Base-by-base conservation (phyloP, 2,329 filamentous ascomycete species). In the Ascochyta clinopodiicola region DNA sequence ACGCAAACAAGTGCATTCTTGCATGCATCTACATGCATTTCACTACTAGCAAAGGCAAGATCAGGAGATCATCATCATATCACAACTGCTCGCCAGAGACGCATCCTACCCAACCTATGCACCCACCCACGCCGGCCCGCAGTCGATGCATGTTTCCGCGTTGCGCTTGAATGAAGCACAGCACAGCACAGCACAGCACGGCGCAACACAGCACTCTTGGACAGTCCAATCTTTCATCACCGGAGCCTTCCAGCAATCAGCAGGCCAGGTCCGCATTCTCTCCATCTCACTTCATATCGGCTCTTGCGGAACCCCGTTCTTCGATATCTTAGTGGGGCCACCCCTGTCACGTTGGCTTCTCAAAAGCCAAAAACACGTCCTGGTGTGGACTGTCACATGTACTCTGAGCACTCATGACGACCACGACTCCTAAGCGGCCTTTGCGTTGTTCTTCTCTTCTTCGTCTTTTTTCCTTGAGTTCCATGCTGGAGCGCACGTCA, bases 251-350 rank as follows among this genome's bases (percentile, higher is more conserved):
- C 29, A 44, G 40, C 42, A 51, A 19, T 27, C 35, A 44, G 19
- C 52, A 51, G 52, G 56, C 60, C 44, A 60, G 53, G 47, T 62
- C 61, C 63, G 57, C 59, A 38, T 44, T 39, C 43, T 25, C 46
- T 50, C 42, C 54, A 54, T 57, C 60, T 55, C 56, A 54, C 57
- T 55, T 51, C 64, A 56, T 50, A 52, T 50, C 53, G 42, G 51
- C 60, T 62, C 60, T 61, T 62, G 53, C 55, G 58, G 58, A 63
- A 57, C 63, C 58, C 66, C 64, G 57, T 62, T 60, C 61, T 36
- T 43, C 25, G 42, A 56, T 56, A 56, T 56, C 46, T 60, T 56
- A 44, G 64, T 63, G 62, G 59, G 64, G 53, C 50, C n/a, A 49
- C 62, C 64, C 67, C 62, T 68, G 60, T 59, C 52, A 13, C 35